phyloP scores from a whole-genome alignment of 768 basidiomycete genomes.

The Boletus sensibilis region DNA sequence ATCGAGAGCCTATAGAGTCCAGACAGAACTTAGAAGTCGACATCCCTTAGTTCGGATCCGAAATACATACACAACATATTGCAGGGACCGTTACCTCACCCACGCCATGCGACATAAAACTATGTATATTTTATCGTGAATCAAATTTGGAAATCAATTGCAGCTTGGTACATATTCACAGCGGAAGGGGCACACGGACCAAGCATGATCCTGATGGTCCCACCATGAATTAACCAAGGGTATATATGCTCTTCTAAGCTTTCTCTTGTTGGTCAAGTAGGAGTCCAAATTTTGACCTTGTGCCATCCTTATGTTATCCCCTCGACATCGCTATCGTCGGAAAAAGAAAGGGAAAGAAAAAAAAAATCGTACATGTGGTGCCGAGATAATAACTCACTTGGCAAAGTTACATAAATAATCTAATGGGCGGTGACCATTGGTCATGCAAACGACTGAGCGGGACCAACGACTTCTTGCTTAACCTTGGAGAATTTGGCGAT shows the following conservation, averaged over 20 bases:
- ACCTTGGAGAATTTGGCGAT: slow-evolving; percentile 49
- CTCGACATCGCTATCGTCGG: not conserved
- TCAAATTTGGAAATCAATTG: not conserved
- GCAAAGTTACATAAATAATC: not conserved
- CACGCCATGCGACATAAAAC: not conserved
- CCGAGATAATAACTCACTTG: not conserved
- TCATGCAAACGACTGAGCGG: slow-evolving; percentile 1
- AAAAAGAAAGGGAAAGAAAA: not conserved
- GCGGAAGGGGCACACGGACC: not conserved
- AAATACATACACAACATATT: not conserved
- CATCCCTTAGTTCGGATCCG: not conserved
- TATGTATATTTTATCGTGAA: not conserved
- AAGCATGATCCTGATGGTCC: not conserved
- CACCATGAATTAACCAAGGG: not conserved
- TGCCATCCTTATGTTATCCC: not conserved
- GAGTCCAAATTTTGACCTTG: not conserved
- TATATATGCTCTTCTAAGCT: too few relatives aligned
- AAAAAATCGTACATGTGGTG: slow-evolving; percentile 18
- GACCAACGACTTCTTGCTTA: slow-evolving; percentile 50
- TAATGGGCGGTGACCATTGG: not conserved
- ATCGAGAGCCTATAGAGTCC: too few relatives aligned
- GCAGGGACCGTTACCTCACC: not conserved
- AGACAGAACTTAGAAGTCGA: too few relatives aligned
- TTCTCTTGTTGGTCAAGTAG: not conserved
- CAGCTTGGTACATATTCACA: slow-evolving; percentile 1